Conservation (phyloP, 2,329 filamentous ascomycete genomes). For the Karstenula rhodostoma region DNA sequence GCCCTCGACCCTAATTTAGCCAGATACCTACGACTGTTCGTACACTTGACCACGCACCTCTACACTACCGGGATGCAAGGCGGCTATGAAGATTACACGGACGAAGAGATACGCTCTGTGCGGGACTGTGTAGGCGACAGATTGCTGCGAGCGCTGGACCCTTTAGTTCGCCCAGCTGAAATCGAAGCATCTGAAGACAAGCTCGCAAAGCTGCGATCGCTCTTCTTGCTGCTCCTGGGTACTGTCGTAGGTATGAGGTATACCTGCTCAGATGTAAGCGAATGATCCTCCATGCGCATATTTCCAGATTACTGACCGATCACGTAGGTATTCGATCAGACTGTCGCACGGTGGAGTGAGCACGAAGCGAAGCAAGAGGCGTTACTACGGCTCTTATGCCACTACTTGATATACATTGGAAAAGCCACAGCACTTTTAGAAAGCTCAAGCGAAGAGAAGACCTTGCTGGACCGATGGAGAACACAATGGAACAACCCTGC, state of each 20-base stretch:
- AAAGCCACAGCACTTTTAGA: conserved; percentile 27
- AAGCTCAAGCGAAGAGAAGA: conserved; percentile 19
- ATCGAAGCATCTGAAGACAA: conserved; percentile 27
- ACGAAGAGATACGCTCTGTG: conserved; percentile 25
- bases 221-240: conserved; percentile 27
- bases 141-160: conserved; percentile 20
- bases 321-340: conserved; percentile 18
- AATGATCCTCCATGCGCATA: not conserved
- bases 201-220: conserved; percentile 21
- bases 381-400: conserved; percentile 24
- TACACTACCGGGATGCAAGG: conserved; percentile 27
- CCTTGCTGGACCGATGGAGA: conserved; percentile 21
- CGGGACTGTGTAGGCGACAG: conserved; percentile 27
- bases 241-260: conserved; percentile 29
- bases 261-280: conserved; percentile 22
- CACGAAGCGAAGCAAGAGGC: conserved; percentile 24
- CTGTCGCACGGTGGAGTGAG: not conserved
- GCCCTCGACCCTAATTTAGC: conserved; percentile 22
- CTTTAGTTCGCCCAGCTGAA: conserved; percentile 21
- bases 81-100: conserved; percentile 24
- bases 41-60: conserved; percentile 26
- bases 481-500: conserved; percentile 29
- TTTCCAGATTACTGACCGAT: not conserved
- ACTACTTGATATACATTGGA: conserved; percentile 31
- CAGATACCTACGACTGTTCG: conserved; percentile 25